phyloP scores from a whole-genome alignment of 345 rosid species.

The Erodium maritimum region DNA sequence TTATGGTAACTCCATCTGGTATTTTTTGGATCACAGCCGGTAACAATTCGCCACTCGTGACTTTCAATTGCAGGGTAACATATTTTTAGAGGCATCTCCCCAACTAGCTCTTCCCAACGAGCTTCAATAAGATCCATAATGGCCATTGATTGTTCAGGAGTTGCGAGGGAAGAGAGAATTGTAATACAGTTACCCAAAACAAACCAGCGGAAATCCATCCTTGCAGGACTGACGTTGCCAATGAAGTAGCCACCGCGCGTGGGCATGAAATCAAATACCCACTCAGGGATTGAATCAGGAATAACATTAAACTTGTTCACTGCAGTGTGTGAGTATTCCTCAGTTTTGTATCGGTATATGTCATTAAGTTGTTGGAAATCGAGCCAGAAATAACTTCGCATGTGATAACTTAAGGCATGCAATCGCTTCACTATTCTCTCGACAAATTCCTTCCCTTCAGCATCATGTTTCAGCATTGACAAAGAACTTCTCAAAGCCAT shows the following conservation, averaged over 20 bases:
- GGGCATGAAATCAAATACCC: conserved; percentile 29
- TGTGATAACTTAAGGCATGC: conserved; percentile 24
- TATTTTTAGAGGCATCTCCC: conserved; percentile 28
- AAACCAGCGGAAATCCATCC: conserved; percentile 27
- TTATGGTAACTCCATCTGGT: conserved; percentile 31
- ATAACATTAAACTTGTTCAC: conserved; percentile 29
- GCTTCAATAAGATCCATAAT: conserved; percentile 26
- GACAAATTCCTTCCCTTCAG: conserved; percentile 22
- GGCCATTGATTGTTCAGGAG: conserved; percentile 22
- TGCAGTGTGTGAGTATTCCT: conserved; percentile 29
- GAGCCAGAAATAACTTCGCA: conserved; percentile 24
- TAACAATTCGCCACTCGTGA: conserved; percentile 23
- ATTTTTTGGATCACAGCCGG: conserved; percentile 30
- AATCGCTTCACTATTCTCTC: conserved; percentile 23
- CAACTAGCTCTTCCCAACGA: conserved; percentile 26
- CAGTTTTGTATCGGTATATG: conserved; percentile 25
- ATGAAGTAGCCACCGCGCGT: conserved; percentile 26
- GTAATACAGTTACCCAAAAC: conserved; percentile 27
- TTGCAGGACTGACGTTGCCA: conserved; percentile 27
- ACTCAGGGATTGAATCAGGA: conserved; percentile 27
- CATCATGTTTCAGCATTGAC: conserved; percentile 4
- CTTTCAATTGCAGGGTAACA: conserved; percentile 24
- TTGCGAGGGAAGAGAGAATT: conserved; percentile 23
- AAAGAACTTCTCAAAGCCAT: conserved; percentile 7
- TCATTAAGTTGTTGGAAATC: conserved; percentile 26